These are phyloP conservation scores for Trichaptum fuscoviolaceum DNA, from an alignment of 768 basidiomycete species.

Conservation along the genomic window DNA sequence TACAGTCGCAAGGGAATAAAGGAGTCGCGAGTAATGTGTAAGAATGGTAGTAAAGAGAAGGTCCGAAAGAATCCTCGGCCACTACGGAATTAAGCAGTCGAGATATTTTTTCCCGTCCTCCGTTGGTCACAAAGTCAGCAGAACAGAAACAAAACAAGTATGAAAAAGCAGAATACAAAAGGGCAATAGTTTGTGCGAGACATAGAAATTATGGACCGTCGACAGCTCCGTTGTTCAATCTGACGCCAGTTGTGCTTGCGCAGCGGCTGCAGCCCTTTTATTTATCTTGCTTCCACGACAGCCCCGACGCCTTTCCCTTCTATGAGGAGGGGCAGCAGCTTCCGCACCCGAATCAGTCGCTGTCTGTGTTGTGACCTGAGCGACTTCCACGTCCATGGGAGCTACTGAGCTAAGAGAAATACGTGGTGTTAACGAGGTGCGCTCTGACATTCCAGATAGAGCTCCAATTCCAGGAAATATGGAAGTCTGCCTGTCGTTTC, in stretches of 20 bases:
- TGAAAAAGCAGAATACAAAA: background rate
- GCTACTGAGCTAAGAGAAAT: background rate
- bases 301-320: background rate
- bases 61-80: no score
- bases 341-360: background rate
- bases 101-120: no score
- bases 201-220: background rate
- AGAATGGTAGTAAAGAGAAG: no score
- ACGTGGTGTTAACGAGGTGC: no score
- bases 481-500: background rate
- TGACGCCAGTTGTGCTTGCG: background rate
- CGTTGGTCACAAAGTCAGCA: no score
- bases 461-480: background rate
- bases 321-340: background rate
- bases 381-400: no score
- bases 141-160: no score
- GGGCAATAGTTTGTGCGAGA: background rate
- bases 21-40: no score
- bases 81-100: no score
- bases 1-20: no score
- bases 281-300: background rate
- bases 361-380: background rate
- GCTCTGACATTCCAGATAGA: background rate
- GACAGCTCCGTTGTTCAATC: background rate
- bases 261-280: background rate